Evolutionary conservation across 2,329 filamentous ascomycete species (phyloP).

Genomic region (Graphilbum fragrans): DNA sequence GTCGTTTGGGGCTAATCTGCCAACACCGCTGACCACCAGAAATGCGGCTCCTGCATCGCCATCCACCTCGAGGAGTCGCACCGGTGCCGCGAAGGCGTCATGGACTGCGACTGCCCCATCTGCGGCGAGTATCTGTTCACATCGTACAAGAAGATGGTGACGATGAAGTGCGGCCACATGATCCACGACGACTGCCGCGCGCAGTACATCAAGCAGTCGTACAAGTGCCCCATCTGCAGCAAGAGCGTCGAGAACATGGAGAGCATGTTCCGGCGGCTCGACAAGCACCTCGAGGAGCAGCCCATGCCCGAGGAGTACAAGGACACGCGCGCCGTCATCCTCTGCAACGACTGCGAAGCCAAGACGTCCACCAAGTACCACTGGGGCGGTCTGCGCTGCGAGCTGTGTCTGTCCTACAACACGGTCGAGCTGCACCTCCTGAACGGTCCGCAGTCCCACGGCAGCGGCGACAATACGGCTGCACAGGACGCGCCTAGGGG

Average conservation of each 20-base stretch:
- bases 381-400: conserved; percentile 89
- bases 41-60: conserved; percentile 86
- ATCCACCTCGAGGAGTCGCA: conserved; percentile 77
- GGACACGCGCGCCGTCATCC: conserved; percentile 68
- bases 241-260: conserved; percentile 98
- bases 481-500: background rate
- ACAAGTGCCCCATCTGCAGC: conserved; percentile 93
- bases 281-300: conserved; percentile 74
- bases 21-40: conserved; percentile 31
- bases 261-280: conserved; percentile 80
- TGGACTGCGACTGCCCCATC: conserved; percentile 92
- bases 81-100: conserved; percentile 87
- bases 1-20: too few species aligned
- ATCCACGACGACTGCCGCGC: conserved; percentile 87
- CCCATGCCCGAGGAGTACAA: conserved; percentile 83
- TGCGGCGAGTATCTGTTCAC: conserved; percentile 96
- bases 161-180: conserved; percentile 91
- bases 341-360: conserved; percentile 90
- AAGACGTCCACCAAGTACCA: conserved; percentile 82
- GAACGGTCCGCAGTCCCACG: conserved; percentile 34
- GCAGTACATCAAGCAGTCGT: conserved; percentile 77
- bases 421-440: conserved; percentile 46
- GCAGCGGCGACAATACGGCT: conserved; percentile 9
- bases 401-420: conserved; percentile 58
- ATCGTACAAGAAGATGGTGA: conserved; percentile 76